phyloP scores from a whole-genome alignment of 2,329 filamentous ascomycete species.

The Lachnellula arida region DNA sequence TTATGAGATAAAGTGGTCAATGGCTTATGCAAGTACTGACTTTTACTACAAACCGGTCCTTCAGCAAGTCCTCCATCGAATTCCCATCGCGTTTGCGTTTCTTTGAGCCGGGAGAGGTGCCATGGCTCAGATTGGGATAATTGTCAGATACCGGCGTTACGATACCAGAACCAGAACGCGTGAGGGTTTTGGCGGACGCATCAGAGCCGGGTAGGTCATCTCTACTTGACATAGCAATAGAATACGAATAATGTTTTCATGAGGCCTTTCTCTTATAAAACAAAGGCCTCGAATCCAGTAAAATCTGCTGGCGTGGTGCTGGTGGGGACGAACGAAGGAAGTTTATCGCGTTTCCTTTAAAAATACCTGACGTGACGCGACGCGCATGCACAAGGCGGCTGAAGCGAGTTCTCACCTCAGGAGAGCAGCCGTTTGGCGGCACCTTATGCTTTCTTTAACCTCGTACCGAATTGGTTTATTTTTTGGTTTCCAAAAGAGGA shows the following conservation, averaged over 20 bases:
- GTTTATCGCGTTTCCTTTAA: neutral
- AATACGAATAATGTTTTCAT: slow-evolving; percentile 30
- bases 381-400: neutral
- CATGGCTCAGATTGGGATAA: slow-evolving; percentile 21
- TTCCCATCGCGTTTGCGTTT: slow-evolving; percentile 34
- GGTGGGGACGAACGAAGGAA: neutral
- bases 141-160: slow-evolving; percentile 29
- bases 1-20: slow-evolving; percentile 9
- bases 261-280: slow-evolving; percentile 18
- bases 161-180: slow-evolving; percentile 29
- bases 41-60: slow-evolving; percentile 32
- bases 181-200: slow-evolving; percentile 22
- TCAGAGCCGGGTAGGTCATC: slow-evolving; percentile 23
- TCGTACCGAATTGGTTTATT: no score
- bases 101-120: slow-evolving; percentile 14
- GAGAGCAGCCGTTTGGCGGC: no score
- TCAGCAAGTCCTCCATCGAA: slow-evolving; percentile 30
- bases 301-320: slow-evolving; percentile 1
- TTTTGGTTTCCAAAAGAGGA: neutral
- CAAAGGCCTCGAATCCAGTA: slow-evolving; percentile 8
- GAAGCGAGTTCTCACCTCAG: neutral
- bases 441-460: no score
- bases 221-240: slow-evolving; percentile 31
- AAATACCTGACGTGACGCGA: no score
- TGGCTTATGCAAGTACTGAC: slow-evolving; percentile 19